Evolutionary conservation across 176 grass and related monocot species (phyloP).

Genomic region (Triticum turgidum): DNA sequence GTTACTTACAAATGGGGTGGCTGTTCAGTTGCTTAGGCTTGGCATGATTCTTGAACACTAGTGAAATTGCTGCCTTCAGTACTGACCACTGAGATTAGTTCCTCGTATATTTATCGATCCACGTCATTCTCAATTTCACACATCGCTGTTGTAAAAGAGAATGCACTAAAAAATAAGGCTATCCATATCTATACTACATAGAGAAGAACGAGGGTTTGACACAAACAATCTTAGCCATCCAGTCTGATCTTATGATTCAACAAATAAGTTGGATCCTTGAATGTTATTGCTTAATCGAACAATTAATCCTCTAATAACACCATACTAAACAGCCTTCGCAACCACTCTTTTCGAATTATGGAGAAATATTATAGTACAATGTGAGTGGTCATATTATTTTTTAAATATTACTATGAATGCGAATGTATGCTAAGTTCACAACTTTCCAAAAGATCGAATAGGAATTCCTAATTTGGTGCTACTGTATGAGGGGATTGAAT

Average conservation of each 20-base stretch:
- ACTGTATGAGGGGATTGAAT: neutral
- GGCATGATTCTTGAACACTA: neutral
- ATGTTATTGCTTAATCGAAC: neutral
- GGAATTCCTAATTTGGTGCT: neutral
- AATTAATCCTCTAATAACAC: neutral
- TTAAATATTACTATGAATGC: neutral
- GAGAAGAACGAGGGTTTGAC: neutral
- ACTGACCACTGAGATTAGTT: neutral
- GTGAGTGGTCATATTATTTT: neutral
- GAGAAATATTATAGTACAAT: neutral
- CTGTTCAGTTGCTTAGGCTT: neutral
- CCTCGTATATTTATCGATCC: neutral
- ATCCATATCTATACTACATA: neutral
- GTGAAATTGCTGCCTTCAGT: slow-evolving; percentile 3
- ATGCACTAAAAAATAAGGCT: neutral
- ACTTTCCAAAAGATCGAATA: neutral
- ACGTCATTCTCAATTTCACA: neutral
- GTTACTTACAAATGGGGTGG: neutral
- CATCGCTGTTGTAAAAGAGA: neutral
- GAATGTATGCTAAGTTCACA: neutral
- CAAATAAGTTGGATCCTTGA: neutral
- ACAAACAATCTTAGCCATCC: neutral
- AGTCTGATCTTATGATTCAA: neutral
- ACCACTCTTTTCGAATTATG: neutral
- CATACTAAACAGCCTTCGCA: neutral